phyloP scores from a whole-genome alignment of 108 stramenopile species.

The Licmophora abbreviata region DNA sequence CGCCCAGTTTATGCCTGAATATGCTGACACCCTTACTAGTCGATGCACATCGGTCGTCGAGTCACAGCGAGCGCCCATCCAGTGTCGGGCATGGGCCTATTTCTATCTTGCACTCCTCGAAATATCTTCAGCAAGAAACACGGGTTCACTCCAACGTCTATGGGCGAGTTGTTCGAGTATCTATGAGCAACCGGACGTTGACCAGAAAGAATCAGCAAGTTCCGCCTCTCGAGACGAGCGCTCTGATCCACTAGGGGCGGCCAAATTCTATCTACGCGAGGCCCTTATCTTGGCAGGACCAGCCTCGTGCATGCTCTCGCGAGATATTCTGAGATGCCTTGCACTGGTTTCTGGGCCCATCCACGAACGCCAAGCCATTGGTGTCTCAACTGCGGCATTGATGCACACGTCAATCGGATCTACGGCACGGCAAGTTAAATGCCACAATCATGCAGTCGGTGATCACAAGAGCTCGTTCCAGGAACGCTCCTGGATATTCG shows the following conservation, averaged over 20 bases:
- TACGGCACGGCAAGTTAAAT: slow-evolving; percentile 13
- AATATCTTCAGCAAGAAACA: slow-evolving; percentile 19
- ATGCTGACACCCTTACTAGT: neutral
- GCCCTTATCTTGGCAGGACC: slow-evolving; percentile 16
- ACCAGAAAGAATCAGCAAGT: neutral
- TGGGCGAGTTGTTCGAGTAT: slow-evolving; percentile 31
- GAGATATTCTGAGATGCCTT: slow-evolving; percentile 52
- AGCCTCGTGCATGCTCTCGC: slow-evolving; percentile 26
- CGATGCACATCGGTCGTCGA: slow-evolving; percentile 13
- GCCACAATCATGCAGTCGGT: neutral
- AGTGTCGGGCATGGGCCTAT: slow-evolving; percentile 34
- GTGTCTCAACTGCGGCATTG: slow-evolving; percentile 12
- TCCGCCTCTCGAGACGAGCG: neutral
- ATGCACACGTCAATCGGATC: slow-evolving; percentile 34
- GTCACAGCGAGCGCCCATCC: neutral
- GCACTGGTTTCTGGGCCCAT: slow-evolving; percentile 50
- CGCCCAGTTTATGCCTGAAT: neutral
- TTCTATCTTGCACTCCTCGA: slow-evolving; percentile 40
- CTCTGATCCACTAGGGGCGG: slow-evolving; percentile 6
- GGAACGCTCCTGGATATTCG: slow-evolving; percentile 19
- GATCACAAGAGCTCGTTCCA: neutral
- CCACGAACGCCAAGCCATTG: neutral
- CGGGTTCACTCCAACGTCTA: slow-evolving; percentile 24
- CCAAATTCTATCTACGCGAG: slow-evolving; percentile 20
- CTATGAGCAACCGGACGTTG: neutral